Evolutionary conservation across 495 filamentous ascomycete genomes (phyloP).

Genomic region (Xylaria sp.): DNA sequence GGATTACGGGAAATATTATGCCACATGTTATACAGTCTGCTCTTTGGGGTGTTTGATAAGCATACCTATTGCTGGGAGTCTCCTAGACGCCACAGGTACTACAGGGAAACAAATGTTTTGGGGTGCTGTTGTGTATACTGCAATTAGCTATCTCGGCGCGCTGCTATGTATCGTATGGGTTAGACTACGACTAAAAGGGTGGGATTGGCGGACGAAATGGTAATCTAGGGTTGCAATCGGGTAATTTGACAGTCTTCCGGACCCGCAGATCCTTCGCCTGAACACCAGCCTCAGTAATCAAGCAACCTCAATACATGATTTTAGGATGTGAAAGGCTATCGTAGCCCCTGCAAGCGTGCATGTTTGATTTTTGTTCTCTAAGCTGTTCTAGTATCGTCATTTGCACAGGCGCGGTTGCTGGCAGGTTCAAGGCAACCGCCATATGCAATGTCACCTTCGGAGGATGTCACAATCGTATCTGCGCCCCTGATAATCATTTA

Average conservation of each 20-base stretch:
- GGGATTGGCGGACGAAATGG: conserved; percentile 25
- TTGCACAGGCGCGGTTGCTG: neutral
- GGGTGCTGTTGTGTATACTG: conserved; percentile 33
- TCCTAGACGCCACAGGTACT: conserved; percentile 56
- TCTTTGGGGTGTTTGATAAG: conserved; percentile 88
- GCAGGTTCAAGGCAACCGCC: neutral
- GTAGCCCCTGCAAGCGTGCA: neutral
- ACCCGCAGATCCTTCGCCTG: neutral
- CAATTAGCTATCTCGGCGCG: conserved; percentile 72
- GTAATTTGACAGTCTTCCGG: neutral
- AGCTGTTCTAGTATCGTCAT: neutral
- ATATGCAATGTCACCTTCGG: conserved; percentile 2
- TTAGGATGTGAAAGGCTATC: neutral
- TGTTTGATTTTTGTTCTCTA: neutral
- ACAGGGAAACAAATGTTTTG: conserved; percentile 47
- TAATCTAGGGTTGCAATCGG: neutral
- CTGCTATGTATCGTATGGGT: conserved; percentile 61
- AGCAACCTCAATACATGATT: neutral
- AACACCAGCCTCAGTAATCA: neutral
- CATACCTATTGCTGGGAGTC: conserved; percentile 83
- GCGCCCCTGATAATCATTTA: neutral
- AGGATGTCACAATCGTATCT: neutral
- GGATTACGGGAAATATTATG: conserved; percentile 83
- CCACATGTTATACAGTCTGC: conserved; percentile 86
- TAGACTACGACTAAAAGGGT: conserved; percentile 24